Percentiles rank a stretch among this genome's conserved stretches.
These are phyloP conservation scores for Candida succiphila DNA, from an alignment of 805 yeast genomes.

Conservation along the genomic window DNA sequence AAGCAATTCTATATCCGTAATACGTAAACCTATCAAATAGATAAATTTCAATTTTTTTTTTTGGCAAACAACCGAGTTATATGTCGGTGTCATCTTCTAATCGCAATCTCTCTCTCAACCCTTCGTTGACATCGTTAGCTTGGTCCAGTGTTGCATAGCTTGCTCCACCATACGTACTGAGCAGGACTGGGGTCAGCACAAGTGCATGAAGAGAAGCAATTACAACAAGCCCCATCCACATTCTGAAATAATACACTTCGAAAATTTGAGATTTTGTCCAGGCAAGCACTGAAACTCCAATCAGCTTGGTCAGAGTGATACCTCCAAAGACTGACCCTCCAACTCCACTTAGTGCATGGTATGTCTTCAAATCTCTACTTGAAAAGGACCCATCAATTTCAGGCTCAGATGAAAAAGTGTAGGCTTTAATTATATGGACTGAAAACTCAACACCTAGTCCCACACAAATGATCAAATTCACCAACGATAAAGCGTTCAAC, in stretches of 20 bases:
- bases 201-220: constrained; percentile 75
- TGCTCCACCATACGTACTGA: constrained; percentile 55
- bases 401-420: constrained; percentile 23
- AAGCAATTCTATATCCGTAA: too few relatives aligned
- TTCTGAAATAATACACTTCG: constrained; percentile 84
- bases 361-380: constrained; percentile 22
- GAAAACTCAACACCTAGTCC: constrained; percentile 94
- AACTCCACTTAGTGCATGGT: constrained; percentile 60
- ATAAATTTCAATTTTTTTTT: too few relatives aligned
- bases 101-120: constrained; percentile 13
- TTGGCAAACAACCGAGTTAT: too few relatives aligned
- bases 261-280: constrained; percentile 83
- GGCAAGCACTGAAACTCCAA: constrained; percentile 81
- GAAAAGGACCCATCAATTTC: background rate
- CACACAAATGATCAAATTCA: constrained; percentile 82
- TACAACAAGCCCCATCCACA: constrained; percentile 81
- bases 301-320: constrained; percentile 77
- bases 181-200: constrained; percentile 65
- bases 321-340: constrained; percentile 91
- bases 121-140: constrained; percentile 13
- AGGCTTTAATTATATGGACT: constrained; percentile 76
- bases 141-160: constrained; percentile 26
- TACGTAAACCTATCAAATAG: too few relatives aligned
- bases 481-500: constrained; percentile 82
- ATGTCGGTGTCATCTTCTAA: background rate